Evolutionary conservation across 306 rosid species (phyloP), one percentile per base, ranked within the genome.

Genomic region (Sicyos edulis): DNA sequence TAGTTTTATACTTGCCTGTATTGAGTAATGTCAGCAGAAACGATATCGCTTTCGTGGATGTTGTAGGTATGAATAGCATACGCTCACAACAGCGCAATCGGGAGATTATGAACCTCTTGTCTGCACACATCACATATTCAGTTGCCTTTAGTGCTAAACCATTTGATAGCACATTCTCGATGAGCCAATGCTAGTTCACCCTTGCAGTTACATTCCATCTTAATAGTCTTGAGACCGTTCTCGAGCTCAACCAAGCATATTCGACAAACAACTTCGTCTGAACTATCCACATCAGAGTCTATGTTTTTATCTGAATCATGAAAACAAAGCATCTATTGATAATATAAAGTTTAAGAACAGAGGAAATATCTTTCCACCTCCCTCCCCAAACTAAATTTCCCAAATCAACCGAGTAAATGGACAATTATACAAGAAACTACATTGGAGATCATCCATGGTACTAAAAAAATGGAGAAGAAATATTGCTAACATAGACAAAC

Each of bases 131-230:
- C 97, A 61, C 97, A 91, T 73, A 80, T 89, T 80, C 85, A 81
- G 63, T 88, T 91, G 34, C 97, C 97, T 81, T 91, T 91, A 14
- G 88, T 85, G 80, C 91, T 81, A 80, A 91, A 91, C 97, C 97
- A 91, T 84, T 91, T 89, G 45, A 89, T 66, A 56, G 85, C 90
- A 65, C 96, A 91, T 66, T 84, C 88, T 80, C 79, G 85, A 80
- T 91, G 97, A 8, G 93, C 96, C 73, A 91, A 76, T 50, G 97
- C 92, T 79, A 91, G 96, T 79, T 89, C 97, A 16, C 97, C 97
- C 85, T 82, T 91, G 80, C 97, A 91, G 80, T 88, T 85, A 70
- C 97, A 91, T 76, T 76, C 97, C 88, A 91, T 73, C 84, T 87
- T 89, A 26, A 91, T 83, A 42, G 92, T 87, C 56, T 87, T 86